Conservation (phyloP, 805 yeast genomes). For the Saccharomycopsis sp. region DNA sequence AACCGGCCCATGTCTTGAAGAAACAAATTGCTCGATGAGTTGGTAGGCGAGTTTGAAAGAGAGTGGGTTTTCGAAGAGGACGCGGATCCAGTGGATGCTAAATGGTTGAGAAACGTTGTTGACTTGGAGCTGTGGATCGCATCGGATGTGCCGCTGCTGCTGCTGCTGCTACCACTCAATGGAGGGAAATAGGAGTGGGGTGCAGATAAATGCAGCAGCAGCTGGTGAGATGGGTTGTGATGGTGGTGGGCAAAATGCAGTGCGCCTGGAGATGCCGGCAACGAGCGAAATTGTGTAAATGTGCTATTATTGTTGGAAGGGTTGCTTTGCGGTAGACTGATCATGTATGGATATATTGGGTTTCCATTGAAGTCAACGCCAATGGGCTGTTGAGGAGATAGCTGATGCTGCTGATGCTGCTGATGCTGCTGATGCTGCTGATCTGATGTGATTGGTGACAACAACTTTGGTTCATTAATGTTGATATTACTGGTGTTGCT, state of each 20-base stretch:
- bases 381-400: conserved; percentile 21
- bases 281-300: conserved; percentile 1
- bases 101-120: conserved; percentile 5
- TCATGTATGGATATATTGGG: conserved; percentile 21
- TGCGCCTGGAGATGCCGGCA: conserved; percentile 6
- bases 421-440: conserved; percentile 8
- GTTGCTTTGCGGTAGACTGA: conserved; percentile 9
- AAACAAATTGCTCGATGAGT: conserved; percentile 17
- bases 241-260: not conserved
- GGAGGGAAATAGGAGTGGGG: no score
- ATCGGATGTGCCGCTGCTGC: conserved; percentile 2
- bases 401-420: no score
- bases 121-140: conserved; percentile 10
- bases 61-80: conserved; percentile 35
- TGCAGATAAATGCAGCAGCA: no score
- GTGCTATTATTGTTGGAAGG: not conserved
- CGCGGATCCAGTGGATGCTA: conserved; percentile 1
- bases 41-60: conserved; percentile 34
- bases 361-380: conserved; percentile 21
- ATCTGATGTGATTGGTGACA: not conserved
- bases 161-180: not conserved
- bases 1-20: conserved; percentile 4
- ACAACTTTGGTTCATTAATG: not conserved
- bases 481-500: not conserved
- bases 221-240: not conserved